A percentile compares a stretch with the other conserved stretches of the same genome.
phyloP scores from a whole-genome alignment of 495 filamentous ascomycete genomes.

The Penicillium pancosmium region DNA sequence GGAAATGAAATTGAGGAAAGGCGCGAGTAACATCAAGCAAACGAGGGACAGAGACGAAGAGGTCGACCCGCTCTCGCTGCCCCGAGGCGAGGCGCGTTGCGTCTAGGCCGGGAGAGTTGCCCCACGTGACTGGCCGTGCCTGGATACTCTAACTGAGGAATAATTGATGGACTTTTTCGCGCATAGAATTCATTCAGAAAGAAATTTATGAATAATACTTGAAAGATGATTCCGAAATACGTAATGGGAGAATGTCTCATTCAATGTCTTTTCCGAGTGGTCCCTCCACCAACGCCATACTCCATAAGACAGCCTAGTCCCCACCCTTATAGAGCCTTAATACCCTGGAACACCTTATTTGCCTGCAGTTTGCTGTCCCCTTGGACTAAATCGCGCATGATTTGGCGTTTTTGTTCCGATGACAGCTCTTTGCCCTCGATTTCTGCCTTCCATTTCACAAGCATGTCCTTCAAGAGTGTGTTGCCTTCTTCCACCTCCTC shows the following conservation, averaged over 20 bases:
- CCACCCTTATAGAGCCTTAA: constrained; percentile 67
- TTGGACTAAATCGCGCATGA: constrained; percentile 78
- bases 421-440: constrained; percentile 66
- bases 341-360: constrained; percentile 89
- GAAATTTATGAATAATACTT: neutral
- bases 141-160: constrained; percentile 6
- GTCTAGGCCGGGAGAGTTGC: constrained; percentile 21
- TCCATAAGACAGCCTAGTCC: constrained; percentile 8
- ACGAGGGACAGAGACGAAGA: constrained; percentile 7
- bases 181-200: neutral
- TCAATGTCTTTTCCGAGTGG: constrained; percentile 6
- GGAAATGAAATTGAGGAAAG: neutral
- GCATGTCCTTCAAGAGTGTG: constrained; percentile 78
- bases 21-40: constrained; percentile 4
- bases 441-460: constrained; percentile 86
- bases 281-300: constrained; percentile 20
- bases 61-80: constrained; percentile 1
- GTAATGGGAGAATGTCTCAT: neutral
- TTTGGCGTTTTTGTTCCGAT: constrained; percentile 74
- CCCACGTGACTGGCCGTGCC: constrained; percentile 31
- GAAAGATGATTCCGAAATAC: constrained; percentile 2
- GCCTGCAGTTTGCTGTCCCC: constrained; percentile 68
- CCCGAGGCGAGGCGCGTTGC: constrained; percentile 11
- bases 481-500: constrained; percentile 93
- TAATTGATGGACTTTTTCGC: neutral